phyloP scores from a whole-genome alignment of 192 early-diverging fungal genomes.

The Backusella circina region DNA sequence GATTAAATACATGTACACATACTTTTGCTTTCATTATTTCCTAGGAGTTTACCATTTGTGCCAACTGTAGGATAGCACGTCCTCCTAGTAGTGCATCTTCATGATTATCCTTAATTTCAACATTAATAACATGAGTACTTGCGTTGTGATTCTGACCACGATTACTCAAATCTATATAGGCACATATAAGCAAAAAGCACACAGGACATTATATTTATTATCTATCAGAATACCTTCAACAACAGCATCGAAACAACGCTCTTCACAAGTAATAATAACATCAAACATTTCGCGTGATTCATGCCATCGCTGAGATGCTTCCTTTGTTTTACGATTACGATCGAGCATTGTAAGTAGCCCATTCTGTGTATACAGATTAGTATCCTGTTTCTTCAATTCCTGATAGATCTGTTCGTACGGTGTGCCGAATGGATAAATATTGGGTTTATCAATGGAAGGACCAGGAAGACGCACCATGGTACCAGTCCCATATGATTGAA shows the following conservation, averaged over 20 bases:
- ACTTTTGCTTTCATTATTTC: neutral
- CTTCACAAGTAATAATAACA: slow-evolving; percentile 96
- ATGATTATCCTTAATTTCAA: slow-evolving; percentile 95
- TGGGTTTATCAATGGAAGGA: slow-evolving; percentile 79
- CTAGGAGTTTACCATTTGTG: slow-evolving; percentile 55
- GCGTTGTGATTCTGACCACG: slow-evolving; percentile 62
- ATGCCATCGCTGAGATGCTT: slow-evolving; percentile 86
- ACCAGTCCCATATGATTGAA: slow-evolving; percentile 90
- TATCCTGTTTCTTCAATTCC: slow-evolving; percentile 73
- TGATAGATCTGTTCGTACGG: slow-evolving; percentile 87
- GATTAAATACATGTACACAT: neutral
- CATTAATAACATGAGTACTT: slow-evolving; percentile 90
- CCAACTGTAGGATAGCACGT: slow-evolving; percentile 78
- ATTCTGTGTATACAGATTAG: slow-evolving; percentile 75
- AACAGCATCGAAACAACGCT: slow-evolving; percentile 90
- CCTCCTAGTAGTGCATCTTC: slow-evolving; percentile 84
- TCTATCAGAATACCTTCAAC: slow-evolving; percentile 65
- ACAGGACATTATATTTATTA: neutral
- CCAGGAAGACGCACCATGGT: slow-evolving; percentile 87
- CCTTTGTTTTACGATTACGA: slow-evolving; percentile 90
- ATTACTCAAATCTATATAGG: slow-evolving; percentile 64
- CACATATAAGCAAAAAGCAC: neutral
- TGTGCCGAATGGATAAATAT: slow-evolving; percentile 91
- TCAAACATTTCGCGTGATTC: slow-evolving; percentile 72
- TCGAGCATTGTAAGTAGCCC: slow-evolving; percentile 90